Evolutionary conservation across 306 rosid species (phyloP).

Genomic region (Lithocarpus polystachyus): DNA sequence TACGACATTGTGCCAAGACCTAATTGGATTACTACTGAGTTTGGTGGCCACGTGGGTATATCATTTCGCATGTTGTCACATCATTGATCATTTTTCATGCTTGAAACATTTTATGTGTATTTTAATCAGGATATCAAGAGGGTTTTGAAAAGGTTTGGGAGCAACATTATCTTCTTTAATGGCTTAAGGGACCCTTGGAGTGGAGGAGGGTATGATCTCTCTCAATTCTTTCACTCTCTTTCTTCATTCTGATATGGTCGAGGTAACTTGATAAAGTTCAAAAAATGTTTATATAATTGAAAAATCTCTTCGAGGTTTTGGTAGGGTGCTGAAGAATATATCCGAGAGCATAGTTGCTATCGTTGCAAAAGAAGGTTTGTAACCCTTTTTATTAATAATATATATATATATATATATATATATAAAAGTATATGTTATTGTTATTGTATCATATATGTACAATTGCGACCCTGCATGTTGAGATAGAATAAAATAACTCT

Average conservation of each 20-base stretch:
- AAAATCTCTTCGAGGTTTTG: background rate
- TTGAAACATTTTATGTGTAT: background rate
- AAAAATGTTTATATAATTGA: background rate
- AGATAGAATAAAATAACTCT: too few relatives aligned
- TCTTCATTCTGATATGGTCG: background rate
- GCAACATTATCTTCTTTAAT: slow-evolving; percentile 89
- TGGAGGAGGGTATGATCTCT: slow-evolving; percentile 78
- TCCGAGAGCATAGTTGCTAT: slow-evolving; percentile 60
- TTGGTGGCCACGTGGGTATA: slow-evolving; percentile 61
- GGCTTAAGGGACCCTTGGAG: slow-evolving; percentile 98
- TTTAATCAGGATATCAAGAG: slow-evolving; percentile 47
- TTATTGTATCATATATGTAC: too few relatives aligned
- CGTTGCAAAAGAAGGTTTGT: slow-evolving; percentile 69
- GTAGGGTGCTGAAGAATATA: slow-evolving; percentile 69
- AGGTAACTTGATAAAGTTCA: background rate
- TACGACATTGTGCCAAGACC: slow-evolving; percentile 51
- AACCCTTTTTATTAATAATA: background rate
- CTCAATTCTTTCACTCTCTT: background rate
- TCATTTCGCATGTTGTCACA: background rate
- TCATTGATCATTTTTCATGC: background rate
- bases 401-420: too few relatives aligned
- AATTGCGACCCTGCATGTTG: too few relatives aligned
- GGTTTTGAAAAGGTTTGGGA: slow-evolving; percentile 60
- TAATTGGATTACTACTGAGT: slow-evolving; percentile 71
- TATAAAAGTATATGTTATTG: too few relatives aligned